These are phyloP conservation scores for Fraxinus floribunda DNA, from an alignment of 305 asterid species.

Conservation along the genomic window DNA sequence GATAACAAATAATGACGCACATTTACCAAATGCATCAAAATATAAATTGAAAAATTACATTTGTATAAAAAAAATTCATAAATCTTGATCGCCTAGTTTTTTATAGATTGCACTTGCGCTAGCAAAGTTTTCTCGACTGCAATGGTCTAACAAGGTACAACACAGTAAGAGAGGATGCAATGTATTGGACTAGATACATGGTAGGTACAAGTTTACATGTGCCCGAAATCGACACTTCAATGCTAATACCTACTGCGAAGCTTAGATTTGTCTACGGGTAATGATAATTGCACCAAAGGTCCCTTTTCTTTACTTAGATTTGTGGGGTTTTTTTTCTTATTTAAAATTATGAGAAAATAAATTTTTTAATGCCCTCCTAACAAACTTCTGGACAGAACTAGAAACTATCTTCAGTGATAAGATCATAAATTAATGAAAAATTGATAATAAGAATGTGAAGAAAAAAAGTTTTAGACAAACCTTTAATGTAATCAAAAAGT, in stretches of 20 bases:
- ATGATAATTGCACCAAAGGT: neutral
- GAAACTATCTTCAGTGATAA: neutral
- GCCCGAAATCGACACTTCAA: neutral
- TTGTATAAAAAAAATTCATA: neutral
- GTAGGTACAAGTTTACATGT: neutral
- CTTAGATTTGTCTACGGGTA: neutral
- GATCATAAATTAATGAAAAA: neutral
- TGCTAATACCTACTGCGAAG: neutral
- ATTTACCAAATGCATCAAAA: neutral
- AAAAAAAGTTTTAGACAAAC: neutral
- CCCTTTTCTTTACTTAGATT: neutral
- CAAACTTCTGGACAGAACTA: neutral
- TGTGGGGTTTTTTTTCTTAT: neutral
- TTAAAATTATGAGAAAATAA: neutral
- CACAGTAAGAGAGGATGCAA: neutral
- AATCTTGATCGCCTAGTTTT: neutral
- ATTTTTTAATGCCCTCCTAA: neutral
- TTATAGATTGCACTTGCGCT: neutral
- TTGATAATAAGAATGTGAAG: neutral
- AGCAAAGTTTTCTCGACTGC: neutral
- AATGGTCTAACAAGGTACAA: neutral
- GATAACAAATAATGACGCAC: neutral
- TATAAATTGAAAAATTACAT: neutral
- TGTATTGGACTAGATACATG: neutral
- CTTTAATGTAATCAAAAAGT: neutral